Base-by-base conservation (phyloP, 495 filamentous ascomycete species). In the Penicillium cataractarum region DNA sequence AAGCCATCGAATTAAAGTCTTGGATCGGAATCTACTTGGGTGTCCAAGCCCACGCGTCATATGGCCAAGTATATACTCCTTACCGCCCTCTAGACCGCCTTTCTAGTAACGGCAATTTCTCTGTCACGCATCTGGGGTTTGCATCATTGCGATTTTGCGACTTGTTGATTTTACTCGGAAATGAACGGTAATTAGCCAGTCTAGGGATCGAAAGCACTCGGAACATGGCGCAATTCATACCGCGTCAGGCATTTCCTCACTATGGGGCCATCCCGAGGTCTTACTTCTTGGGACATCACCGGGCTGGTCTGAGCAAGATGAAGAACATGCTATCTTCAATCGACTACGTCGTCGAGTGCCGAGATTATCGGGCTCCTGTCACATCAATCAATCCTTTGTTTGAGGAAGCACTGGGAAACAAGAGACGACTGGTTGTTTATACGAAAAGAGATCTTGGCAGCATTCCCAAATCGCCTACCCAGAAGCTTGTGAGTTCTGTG, bases 201-300 rank as follows among this genome's bases (percentile, higher is more conserved):
- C 15, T 70, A 42, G 62, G 19, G 12, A 49, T 22, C 19, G 2
- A n/a, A 12, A 6, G n/a, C 24, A 10, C 21, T 19, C 27, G 12
- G 27, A 52, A 40, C 21, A 71, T 71, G 70, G 67, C 78, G 52
- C 71, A 75, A 44, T 98, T 98, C 74, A 65, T 88, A 19, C 92
- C 96, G 1, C 91, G 95, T 58, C 71, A 75, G 42, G 72, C 78
- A 9, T 98, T 95, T 74, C 88, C 88, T 3, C 71, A 78, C 33
- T 79, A 87, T 71, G 83, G 89, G 57, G 86, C 86, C 35, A 87
- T 98, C 59, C 90, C 91, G 15, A 86, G 91, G 26, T 95, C 96
- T 58, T 99, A 97, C 80, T 99, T 89, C 82, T 86, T 98, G n/a
- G 95, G 95, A 59, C 95, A 99, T 74, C 95, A 99, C 80, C 82